Base-by-base conservation (phyloP, 306 rosid genomes). In the Prinsepia uniflora region DNA sequence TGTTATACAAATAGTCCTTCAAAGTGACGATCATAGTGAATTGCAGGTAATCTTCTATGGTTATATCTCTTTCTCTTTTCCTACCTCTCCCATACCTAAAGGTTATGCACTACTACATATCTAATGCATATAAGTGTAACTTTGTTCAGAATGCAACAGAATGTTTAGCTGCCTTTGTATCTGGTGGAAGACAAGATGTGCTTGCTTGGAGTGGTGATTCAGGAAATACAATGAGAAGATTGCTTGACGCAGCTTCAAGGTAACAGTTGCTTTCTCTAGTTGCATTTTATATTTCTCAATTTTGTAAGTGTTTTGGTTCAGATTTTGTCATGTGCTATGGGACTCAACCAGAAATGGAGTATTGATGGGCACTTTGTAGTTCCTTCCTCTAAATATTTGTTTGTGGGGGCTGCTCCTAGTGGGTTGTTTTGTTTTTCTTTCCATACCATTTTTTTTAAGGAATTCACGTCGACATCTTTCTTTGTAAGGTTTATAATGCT, bases 191-290 rank as follows among this genome's bases (percentile, higher is more conserved):
- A 72, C 89, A 90, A 78, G 90, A 83, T 52, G 67, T 94, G 78
- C 90, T 94, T 46, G 71, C 81, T 65, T 88, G 98, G 98, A 84
- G 97, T 72, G 69, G 82, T 69, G 88, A 91, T 79, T 84, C 90
- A 63, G 94, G 84, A 78, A 84, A 85, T 77, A 84, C 83, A 20
- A 84, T 87, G 94, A 86, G 85, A 84, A 85, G 87, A 75, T 81
- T 90, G 76, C 96, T 94, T 77, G 92, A 84, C 82, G 86, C 85
- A 36, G 94, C 92, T 74, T 94, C 98, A 50, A 88, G 98, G 98
- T 93, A 80, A 72, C 19, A 15, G 10, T 53, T 44, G 13, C 36
- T 68, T 5, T 20, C 50, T 39, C 22, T 0, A 58, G 24, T 41
- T 18, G n/a, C 36, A 12, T 66, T 67, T 48, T 52, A 30, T 20